Percentiles rank a stretch among this genome's conserved stretches.
These are phyloP conservation scores for Diplodia intermedia DNA, from an alignment of 2,329 filamentous ascomycete genomes.

Conservation along the genomic window DNA sequence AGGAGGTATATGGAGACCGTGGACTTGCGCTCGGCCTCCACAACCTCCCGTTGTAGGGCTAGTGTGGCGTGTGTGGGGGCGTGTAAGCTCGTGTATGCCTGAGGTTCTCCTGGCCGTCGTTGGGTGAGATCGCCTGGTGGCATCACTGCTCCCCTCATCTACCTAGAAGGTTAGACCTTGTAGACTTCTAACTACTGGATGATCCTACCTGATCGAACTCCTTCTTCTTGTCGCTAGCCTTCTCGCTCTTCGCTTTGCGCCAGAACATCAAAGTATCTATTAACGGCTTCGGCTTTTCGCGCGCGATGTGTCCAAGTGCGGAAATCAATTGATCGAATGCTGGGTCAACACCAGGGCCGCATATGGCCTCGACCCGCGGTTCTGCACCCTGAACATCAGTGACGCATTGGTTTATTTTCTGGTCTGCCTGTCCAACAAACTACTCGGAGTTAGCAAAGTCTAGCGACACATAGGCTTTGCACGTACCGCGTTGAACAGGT, in stretches of 20 bases:
- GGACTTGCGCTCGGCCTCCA: slow-evolving; percentile 84
- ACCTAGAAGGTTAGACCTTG: slow-evolving; percentile 34
- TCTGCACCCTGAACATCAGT: slow-evolving; percentile 80
- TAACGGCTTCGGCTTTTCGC: slow-evolving; percentile 89
- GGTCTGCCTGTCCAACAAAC: slow-evolving; percentile 96
- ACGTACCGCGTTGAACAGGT: slow-evolving; percentile 85
- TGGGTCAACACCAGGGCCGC: slow-evolving; percentile 85
- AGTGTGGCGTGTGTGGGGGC: slow-evolving; percentile 44
- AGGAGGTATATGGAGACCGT: slow-evolving; percentile 96
- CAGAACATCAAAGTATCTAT: slow-evolving; percentile 99
- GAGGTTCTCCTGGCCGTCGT: slow-evolving; percentile 39
- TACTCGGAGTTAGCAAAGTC: slow-evolving; percentile 44
- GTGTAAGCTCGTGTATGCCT: slow-evolving; percentile 39
- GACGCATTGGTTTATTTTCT: slow-evolving; percentile 90
- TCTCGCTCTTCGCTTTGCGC: slow-evolving; percentile 94
- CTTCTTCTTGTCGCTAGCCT: slow-evolving; percentile 59
- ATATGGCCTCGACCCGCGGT: slow-evolving; percentile 85
- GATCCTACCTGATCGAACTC: slow-evolving; percentile 33
- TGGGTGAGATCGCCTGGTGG: slow-evolving; percentile 20
- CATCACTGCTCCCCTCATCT: slow-evolving; percentile 39
- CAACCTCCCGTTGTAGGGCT: slow-evolving; percentile 71
- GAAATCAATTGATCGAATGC: slow-evolving; percentile 93
- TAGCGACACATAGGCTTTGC: not conserved
- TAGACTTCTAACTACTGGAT: not conserved
- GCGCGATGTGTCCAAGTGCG: slow-evolving; percentile 91